Conservation (phyloP, 441 rosid genomes). For the Raphanus hybrid region DNA sequence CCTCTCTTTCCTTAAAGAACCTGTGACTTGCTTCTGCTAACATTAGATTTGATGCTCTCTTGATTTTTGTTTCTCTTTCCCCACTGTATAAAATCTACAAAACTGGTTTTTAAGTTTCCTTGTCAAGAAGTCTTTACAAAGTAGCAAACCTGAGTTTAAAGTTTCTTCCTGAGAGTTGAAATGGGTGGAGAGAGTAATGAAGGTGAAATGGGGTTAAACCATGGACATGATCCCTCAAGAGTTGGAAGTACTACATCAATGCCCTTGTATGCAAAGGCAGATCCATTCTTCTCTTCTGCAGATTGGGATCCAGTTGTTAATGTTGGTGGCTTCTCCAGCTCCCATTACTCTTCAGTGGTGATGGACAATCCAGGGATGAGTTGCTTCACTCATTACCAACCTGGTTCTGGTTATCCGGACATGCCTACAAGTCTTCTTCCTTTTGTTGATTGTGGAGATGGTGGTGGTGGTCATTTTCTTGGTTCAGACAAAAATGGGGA, state of each 20-base stretch:
- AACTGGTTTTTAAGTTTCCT: constrained; percentile 42
- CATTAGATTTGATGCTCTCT: constrained; percentile 70
- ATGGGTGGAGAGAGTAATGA: constrained; percentile 61
- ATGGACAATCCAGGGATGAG: constrained; percentile 63
- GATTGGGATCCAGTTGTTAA: constrained; percentile 83
- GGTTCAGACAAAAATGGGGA: constrained; percentile 55
- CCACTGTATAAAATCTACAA: constrained; percentile 68
- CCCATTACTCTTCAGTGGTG: constrained; percentile 54
- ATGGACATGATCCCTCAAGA: constrained; percentile 51
- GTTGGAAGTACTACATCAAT: constrained; percentile 46
- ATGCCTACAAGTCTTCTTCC: constrained; percentile 60
- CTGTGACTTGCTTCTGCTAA: constrained; percentile 40
- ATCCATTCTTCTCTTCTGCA: constrained; percentile 69
- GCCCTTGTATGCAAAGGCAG: constrained; percentile 51
- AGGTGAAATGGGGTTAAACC: constrained; percentile 57
- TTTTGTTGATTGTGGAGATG: constrained; percentile 53
- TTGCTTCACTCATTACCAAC: constrained; percentile 57
- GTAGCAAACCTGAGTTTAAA: background rate
- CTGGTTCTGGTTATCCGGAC: constrained; percentile 58
- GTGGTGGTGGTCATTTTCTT: constrained; percentile 48
- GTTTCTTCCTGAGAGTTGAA: background rate
- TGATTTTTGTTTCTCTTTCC: constrained; percentile 54
- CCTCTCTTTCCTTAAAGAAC: constrained; percentile 12
- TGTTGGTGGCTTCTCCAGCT: constrained; percentile 49
- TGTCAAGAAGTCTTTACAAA: constrained; percentile 46